Evolutionary conservation across 495 filamentous ascomycete genomes (phyloP), one percentile per base, ranked within the genome.

Genomic region (Aspergillus baeticus): DNA sequence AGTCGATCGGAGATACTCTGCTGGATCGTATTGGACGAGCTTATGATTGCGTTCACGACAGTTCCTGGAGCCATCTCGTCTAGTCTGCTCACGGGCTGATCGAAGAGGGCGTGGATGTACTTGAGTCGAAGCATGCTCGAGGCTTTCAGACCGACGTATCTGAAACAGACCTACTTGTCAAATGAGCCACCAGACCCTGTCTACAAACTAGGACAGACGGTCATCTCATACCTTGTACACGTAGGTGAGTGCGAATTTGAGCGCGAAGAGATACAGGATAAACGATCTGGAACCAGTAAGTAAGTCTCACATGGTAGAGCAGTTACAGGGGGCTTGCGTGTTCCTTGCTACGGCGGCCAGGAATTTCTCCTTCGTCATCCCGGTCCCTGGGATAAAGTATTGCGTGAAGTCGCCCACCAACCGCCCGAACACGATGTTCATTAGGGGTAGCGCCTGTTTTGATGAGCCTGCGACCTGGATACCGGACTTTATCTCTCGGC

Each of bases 1-100:
- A 75, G 68, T 38, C 81, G 80, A 49, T 85, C 82, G 0, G 86
- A 88, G 35, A 90, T 83, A 33, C 86, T 85, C 26, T 82, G 68
- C 54, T 90, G 86, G 29, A 90, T 69, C 0, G 78, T 76, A 56
- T 87, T 89, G 18, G 84, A 81, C 2, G 80, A 79, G 3, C 78
- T 76, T 3, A 85, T 87, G 59, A 89, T 85, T 35, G 83, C 80
- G 18, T 81, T 81, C 13, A 80, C 80, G 10, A 72, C 66, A 0
- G 65, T 65, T 6, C 71, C 69, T 1, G 64, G 55, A 3, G 69
- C 66, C 5, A 74, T 56, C 31, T 66, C 56, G 48, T 74, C 70
- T 13, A 74, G 42, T 22, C 54, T 61, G 60, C 63, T 67, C 33
- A 75, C 58, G 0, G 69, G 65, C 18, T 63, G 69, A 8, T 63